A percentile compares a stretch with the other conserved stretches of the same genome.
Conservation (phyloP, 2,329 filamentous ascomycete genomes). For the Fusarium globosum region DNA sequence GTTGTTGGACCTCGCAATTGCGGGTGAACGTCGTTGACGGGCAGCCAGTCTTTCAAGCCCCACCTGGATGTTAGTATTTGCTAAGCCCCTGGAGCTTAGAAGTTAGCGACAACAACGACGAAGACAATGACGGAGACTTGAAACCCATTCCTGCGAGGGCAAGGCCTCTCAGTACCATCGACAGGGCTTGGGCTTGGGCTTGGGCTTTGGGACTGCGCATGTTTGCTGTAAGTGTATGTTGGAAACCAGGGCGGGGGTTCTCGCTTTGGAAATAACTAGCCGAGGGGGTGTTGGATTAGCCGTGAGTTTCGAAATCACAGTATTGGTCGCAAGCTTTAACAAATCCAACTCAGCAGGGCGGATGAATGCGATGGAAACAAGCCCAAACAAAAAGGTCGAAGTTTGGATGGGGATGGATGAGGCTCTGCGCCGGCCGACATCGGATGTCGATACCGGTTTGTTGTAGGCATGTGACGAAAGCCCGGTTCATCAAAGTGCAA, state of each 20-base stretch:
- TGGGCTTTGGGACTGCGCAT: background rate
- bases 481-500: background rate
- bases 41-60: slow-evolving; percentile 15
- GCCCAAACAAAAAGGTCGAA: background rate
- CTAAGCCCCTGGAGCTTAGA: slow-evolving; percentile 13
- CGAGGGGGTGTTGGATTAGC: background rate
- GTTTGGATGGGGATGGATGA: background rate
- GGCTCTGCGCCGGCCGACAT: slow-evolving; percentile 7
- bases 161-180: background rate
- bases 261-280: background rate
- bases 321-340: background rate
- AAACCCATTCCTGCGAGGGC: background rate
- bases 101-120: background rate
- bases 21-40: background rate
- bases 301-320: background rate
- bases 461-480: background rate
- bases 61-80: background rate
- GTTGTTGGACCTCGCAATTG: background rate
- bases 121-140: background rate
- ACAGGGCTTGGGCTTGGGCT: background rate
- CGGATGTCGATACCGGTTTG: background rate
- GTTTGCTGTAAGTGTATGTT: background rate
- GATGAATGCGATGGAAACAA: background rate
- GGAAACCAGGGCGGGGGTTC: slow-evolving; percentile 5
- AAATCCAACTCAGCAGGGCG: background rate